Base-by-base conservation (phyloP, 2,329 filamentous ascomycete genomes). In the Magnaporthiopsis poae region DNA sequence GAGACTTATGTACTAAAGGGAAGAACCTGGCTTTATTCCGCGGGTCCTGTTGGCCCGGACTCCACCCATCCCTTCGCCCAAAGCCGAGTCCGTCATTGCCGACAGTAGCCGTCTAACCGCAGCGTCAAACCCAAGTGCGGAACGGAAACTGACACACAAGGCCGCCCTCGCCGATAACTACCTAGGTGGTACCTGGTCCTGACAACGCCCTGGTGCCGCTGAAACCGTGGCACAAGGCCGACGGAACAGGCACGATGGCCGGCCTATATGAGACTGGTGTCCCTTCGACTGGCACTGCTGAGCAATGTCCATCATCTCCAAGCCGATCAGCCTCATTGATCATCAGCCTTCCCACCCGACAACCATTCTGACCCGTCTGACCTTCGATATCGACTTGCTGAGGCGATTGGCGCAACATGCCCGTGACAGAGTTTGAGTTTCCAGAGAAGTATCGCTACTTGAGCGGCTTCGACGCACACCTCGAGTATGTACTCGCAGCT, bases 381-480 rank as follows among this genome's bases (percentile, higher is more conserved):
- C 39, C 13, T 46, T 12, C 31, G 15, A 18, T 5, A 18, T 46
- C 39, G 39, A 18, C 39, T 5, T 15, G 13, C 39, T 15, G 39
- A 18, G 4, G 60, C 13, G 5, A 56, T 64, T 21, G 27, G 59
- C 18, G 15, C 60, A 75, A 52, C 35, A 84, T 84, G 82, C 81
- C 81, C 21, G 75, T 80, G 67, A 84, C 82, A 3, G 70, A 75
- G 0, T 84, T 84, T 67, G 75, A 77, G 35, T 75, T 80, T 31
- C 73, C 77, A 68, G 82, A 84, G 71, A 83, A 81, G 71, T 94
- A 94, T 80, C 81, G 80, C 68, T 94, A 94, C 77, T 88, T 88
- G 73, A 90, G 87, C 80, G 90, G 91, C 75, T 93, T 95, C 80
- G 84, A 85, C 76, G 86, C 82, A 65, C 88, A 92, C 75, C 85